A percentile compares a stretch with the other conserved stretches of the same genome.
These are phyloP conservation scores for Magnolia sinica DNA, from an alignment of 164 flowering plant species.

Conservation along the genomic window DNA sequence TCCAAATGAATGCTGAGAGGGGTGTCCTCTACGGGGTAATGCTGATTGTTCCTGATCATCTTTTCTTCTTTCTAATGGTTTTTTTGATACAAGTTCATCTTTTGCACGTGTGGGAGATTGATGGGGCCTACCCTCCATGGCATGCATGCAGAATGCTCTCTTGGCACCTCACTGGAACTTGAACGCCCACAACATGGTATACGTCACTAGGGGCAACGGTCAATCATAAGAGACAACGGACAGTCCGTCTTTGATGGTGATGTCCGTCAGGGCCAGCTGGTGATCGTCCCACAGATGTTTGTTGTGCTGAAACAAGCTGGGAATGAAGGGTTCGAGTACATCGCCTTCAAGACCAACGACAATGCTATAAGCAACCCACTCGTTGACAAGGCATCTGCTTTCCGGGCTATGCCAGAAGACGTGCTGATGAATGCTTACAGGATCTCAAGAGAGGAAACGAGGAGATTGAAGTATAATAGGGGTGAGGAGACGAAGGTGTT, in stretches of 20 bases:
- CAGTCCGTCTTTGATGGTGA: conserved; percentile 36
- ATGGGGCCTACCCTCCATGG: conserved; percentile 39
- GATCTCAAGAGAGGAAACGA: conserved; percentile 41
- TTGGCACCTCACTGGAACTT: conserved; percentile 49
- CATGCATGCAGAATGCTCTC: conserved; percentile 46
- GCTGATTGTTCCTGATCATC: no score
- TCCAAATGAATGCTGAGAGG: conserved; percentile 19
- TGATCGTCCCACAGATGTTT: conserved; percentile 52
- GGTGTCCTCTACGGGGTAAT: conserved; percentile 17
- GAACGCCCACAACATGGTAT: conserved; percentile 56
- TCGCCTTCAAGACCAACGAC: conserved; percentile 52
- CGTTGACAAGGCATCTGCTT: conserved; percentile 40
- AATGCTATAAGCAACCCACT: conserved; percentile 40
- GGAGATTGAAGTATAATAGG: conserved; percentile 29
- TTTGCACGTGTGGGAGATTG: no score
- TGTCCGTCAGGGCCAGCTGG: conserved; percentile 37
- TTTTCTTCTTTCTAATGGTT: no score
- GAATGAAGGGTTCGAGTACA: conserved; percentile 43
- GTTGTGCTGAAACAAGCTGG: conserved; percentile 40
- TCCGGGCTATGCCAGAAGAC: conserved; percentile 38
- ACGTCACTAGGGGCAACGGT: conserved; percentile 41
- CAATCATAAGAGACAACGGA: conserved; percentile 38
- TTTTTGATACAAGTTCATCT: no score
- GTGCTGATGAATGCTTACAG: conserved; percentile 14
- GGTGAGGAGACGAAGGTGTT: conserved; percentile 26